These are phyloP conservation scores for Ceratonia siliqua DNA, from an alignment of 306 rosid species.

Conservation along the genomic window DNA sequence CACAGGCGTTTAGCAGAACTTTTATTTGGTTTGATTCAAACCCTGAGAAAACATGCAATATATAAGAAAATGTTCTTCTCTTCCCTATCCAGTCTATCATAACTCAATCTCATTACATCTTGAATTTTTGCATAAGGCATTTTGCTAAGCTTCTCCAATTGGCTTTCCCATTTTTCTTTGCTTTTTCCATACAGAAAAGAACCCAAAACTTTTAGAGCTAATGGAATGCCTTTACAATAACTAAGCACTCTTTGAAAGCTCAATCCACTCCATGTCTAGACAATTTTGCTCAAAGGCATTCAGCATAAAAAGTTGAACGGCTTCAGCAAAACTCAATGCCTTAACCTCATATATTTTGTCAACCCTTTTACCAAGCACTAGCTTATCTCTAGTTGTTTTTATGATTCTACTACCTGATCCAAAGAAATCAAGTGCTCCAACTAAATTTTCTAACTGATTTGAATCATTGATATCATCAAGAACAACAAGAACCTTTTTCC, in stretches of 20 bases:
- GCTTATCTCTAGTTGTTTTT: conserved; percentile 38
- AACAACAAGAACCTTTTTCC: conserved; percentile 32
- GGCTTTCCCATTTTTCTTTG: neutral
- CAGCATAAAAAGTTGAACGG: conserved; percentile 10
- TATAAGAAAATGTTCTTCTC: neutral
- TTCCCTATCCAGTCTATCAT: neutral
- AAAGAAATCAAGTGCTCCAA: conserved; percentile 38
- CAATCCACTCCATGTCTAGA: conserved; percentile 21
- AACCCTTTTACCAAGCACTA: conserved; percentile 18
- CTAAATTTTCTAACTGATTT: conserved; percentile 30
- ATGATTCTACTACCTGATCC: conserved; percentile 43
- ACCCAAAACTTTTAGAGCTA: neutral
- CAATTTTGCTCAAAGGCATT: conserved; percentile 30
- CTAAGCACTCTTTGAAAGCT: conserved; percentile 6
- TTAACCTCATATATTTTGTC: conserved; percentile 28
- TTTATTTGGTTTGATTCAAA: neutral
- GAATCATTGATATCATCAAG: conserved; percentile 27
- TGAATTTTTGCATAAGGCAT: neutral
- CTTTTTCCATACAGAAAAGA: neutral
- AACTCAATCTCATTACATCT: neutral
- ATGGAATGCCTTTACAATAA: neutral
- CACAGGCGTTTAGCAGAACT: neutral
- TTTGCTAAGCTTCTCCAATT: neutral
- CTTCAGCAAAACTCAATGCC: conserved; percentile 1
- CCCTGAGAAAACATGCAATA: neutral